phyloP scores from a whole-genome alignment of 768 basidiomycete species.

The Suillus subalutaceus region DNA sequence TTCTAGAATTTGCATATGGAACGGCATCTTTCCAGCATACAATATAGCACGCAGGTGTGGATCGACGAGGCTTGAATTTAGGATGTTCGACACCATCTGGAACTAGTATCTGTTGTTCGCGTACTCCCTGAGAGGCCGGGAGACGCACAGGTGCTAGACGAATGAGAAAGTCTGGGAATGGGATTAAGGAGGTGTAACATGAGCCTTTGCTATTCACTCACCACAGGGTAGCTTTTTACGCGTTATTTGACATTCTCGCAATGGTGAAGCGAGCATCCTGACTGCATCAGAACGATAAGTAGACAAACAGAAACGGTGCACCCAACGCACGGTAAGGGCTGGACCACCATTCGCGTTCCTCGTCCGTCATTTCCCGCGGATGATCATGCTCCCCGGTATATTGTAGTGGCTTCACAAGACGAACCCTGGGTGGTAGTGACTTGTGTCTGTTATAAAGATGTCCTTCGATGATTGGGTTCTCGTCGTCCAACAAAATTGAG shows the following conservation, averaged over 20 bases:
- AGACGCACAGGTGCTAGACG: slow-evolving; percentile 57
- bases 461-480: slow-evolving; percentile 58
- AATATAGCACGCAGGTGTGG: slow-evolving; percentile 54
- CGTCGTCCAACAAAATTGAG: slow-evolving; percentile 63
- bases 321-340: slow-evolving; percentile 69
- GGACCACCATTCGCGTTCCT: slow-evolving; percentile 70
- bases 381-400: slow-evolving; percentile 32
- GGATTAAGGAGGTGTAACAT: slow-evolving; percentile 9
- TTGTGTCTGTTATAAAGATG: slow-evolving; percentile 59
- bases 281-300: slow-evolving; percentile 42
- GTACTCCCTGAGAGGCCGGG: slow-evolving; percentile 32
- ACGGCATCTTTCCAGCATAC: slow-evolving; percentile 61
- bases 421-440: slow-evolving; percentile 51
- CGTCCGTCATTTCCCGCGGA: slow-evolving; percentile 59
- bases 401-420: slow-evolving; percentile 30
- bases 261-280: slow-evolving; percentile 69
- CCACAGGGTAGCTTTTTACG: slow-evolving; percentile 59
- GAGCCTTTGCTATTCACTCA: slow-evolving; percentile 25
- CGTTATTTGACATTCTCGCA: slow-evolving; percentile 59
- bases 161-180: slow-evolving; percentile 61
- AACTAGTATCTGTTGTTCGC: slow-evolving; percentile 36
- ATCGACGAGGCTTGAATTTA: slow-evolving; percentile 52
- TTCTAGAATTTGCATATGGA: slow-evolving; percentile 29
- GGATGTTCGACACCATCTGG: slow-evolving; percentile 71
- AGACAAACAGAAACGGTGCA: slow-evolving; percentile 1